Conservation (phyloP, 495 filamentous ascomycete genomes). For the Penicillium coprophilum region DNA sequence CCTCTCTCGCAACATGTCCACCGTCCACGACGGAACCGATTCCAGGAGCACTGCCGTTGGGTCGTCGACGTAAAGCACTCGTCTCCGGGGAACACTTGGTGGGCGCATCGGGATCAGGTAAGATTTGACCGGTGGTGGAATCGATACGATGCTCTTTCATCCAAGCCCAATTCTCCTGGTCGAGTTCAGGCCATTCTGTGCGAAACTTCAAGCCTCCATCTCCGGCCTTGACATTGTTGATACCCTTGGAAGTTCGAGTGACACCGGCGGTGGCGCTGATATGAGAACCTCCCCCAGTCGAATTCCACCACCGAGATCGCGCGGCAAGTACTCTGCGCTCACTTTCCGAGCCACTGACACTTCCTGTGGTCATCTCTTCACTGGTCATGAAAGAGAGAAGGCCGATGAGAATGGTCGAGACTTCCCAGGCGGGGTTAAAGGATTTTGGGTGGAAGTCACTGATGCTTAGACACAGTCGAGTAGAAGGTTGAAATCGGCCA, state of each 20-base stretch:
- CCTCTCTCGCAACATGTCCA: conserved; percentile 68
- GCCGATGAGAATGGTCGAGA: conserved; percentile 92
- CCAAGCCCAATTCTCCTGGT: conserved; percentile 92
- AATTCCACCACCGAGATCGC: conserved; percentile 93
- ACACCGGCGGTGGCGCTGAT: conserved; percentile 49
- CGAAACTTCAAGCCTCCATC: conserved; percentile 91
- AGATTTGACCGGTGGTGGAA: conserved; percentile 66
- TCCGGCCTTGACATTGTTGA: conserved; percentile 73
- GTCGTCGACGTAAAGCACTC: conserved; percentile 64
- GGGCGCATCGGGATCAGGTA: conserved; percentile 42
- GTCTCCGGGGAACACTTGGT: conserved; percentile 60
- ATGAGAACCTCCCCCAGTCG: conserved; percentile 86
- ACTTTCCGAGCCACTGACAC: conserved; percentile 71
- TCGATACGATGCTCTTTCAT: conserved; percentile 83
- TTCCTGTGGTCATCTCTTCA: conserved; percentile 98
- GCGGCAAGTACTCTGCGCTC: conserved; percentile 78
- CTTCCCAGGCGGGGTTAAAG: conserved; percentile 99
- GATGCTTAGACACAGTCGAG: conserved; percentile 90
- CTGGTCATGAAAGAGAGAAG: conserved; percentile 96
- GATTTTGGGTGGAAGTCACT: conserved; percentile 96
- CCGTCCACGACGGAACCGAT: conserved; percentile 79
- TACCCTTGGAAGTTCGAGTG: conserved; percentile 48
- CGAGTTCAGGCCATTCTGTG: conserved; percentile 85
- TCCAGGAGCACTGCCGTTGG: conserved; percentile 64
- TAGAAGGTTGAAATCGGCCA: conserved; percentile 90